Conservation (phyloP, 2,329 filamentous ascomycete genomes). For the Paracoccidioides lutzii region DNA sequence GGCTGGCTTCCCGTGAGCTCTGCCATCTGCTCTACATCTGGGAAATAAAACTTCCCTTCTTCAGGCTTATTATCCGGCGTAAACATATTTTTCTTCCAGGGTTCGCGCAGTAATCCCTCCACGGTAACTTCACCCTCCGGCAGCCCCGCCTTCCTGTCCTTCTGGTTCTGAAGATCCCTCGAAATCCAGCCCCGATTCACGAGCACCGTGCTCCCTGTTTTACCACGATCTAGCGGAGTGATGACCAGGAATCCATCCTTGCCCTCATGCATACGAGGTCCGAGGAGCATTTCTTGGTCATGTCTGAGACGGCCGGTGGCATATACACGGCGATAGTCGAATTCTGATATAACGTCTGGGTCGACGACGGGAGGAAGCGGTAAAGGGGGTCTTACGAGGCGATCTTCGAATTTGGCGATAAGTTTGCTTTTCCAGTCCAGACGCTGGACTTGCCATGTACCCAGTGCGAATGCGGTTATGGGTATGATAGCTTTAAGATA, state of each 20-base stretch:
- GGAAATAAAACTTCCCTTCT: slow-evolving; percentile 82
- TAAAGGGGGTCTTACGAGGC: slow-evolving; percentile 70
- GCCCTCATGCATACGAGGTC: slow-evolving; percentile 77
- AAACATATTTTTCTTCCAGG: slow-evolving; percentile 97
- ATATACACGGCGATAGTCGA: slow-evolving; percentile 78
- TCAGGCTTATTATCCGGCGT: slow-evolving; percentile 82
- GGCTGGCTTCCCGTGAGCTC: slow-evolving; percentile 65
- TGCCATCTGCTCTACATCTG: slow-evolving; percentile 88
- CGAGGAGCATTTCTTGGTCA: slow-evolving; percentile 92
- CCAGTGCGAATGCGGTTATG: slow-evolving; percentile 75
- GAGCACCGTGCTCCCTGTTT: slow-evolving; percentile 54
- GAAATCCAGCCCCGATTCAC: slow-evolving; percentile 88
- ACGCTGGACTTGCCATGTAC: slow-evolving; percentile 90
- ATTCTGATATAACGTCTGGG: slow-evolving; percentile 66
- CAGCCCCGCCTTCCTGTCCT: slow-evolving; percentile 49
- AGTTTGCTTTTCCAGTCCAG: slow-evolving; percentile 89
- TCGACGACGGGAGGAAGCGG: slow-evolving; percentile 77
- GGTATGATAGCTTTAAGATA: slow-evolving; percentile 58
- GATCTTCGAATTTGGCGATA: slow-evolving; percentile 83
- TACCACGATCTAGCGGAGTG: slow-evolving; percentile 68
- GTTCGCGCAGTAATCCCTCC: slow-evolving; percentile 72
- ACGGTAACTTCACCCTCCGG: slow-evolving; percentile 60
- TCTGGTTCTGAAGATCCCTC: slow-evolving; percentile 57
- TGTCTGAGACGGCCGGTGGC: slow-evolving; percentile 65
- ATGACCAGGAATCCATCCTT: slow-evolving; percentile 84